phyloP scores from a whole-genome alignment of 352 stramenopile species.

The Pythium guiyangense region DNA sequence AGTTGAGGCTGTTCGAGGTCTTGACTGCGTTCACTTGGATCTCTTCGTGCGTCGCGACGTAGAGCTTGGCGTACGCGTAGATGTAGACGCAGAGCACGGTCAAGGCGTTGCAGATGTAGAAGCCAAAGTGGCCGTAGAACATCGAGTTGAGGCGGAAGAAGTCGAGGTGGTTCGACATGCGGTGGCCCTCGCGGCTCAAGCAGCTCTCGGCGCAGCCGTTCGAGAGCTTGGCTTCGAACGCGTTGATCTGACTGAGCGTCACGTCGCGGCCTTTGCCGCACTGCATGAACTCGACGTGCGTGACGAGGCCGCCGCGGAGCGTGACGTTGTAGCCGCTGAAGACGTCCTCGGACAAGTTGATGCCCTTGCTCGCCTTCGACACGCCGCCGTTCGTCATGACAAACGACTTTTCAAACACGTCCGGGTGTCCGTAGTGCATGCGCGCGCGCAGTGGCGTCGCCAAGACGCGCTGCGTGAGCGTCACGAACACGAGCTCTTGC shows the following conservation, averaged over 20 bases:
- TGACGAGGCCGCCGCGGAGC: slow-evolving; percentile 72
- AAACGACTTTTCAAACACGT: slow-evolving; percentile 88
- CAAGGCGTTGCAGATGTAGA: slow-evolving; percentile 88
- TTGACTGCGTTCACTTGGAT: slow-evolving; percentile 53
- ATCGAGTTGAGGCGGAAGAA: slow-evolving; percentile 88
- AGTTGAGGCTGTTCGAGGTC: slow-evolving; percentile 52
- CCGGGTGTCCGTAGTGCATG: slow-evolving; percentile 87
- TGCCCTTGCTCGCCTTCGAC: slow-evolving; percentile 85
- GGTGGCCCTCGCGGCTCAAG: slow-evolving; percentile 77
- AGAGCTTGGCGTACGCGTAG: slow-evolving; percentile 83
- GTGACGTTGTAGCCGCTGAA: slow-evolving; percentile 87
- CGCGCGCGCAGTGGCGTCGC: slow-evolving; percentile 68
- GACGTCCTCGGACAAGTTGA: slow-evolving; percentile 89
- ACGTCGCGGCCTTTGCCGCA: slow-evolving; percentile 87
- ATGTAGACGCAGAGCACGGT: slow-evolving; percentile 85
- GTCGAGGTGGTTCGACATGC: slow-evolving; percentile 69
- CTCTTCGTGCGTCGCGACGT: slow-evolving; percentile 69
- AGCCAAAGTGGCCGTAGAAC: slow-evolving; percentile 86
- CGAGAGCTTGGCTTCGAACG: slow-evolving; percentile 85
- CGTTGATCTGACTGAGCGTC: slow-evolving; percentile 85
- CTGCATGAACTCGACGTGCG: slow-evolving; percentile 87
- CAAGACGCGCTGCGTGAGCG: slow-evolving; percentile 77
- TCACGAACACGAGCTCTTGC: slow-evolving; percentile 86
- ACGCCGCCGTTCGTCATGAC: slow-evolving; percentile 80
- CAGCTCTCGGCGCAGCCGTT: slow-evolving; percentile 82